phyloP scores from a whole-genome alignment of 2,329 filamentous ascomycete species.

The Apiospora sp. region DNA sequence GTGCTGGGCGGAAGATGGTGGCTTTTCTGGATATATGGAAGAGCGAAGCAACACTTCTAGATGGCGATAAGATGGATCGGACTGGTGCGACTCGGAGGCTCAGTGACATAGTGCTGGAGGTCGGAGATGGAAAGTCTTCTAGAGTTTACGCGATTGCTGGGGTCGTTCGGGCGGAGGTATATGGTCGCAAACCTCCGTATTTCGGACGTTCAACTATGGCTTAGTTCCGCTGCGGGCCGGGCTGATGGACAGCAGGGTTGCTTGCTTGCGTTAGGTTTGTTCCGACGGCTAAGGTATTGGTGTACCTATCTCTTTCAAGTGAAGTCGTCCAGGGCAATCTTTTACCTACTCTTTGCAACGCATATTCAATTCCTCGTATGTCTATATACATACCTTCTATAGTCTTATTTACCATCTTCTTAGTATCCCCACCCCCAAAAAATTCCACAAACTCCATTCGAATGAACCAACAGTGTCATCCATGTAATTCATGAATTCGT shows the following conservation, averaged over 20 bases:
- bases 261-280: background rate
- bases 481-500: background rate
- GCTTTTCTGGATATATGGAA: constrained; percentile 14
- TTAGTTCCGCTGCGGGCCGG: constrained; percentile 12
- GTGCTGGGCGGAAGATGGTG: constrained; percentile 33
- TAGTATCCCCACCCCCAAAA: too few relatives aligned
- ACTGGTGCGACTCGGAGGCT: constrained; percentile 5
- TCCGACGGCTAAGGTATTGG: background rate
- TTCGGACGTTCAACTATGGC: constrained; percentile 17
- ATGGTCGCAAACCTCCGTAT: constrained; percentile 19
- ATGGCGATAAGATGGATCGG: constrained; percentile 1
- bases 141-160: background rate
- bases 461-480: background rate
- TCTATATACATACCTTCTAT: background rate
- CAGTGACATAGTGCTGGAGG: constrained; percentile 6
- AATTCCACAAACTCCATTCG: too few relatives aligned
- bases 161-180: constrained; percentile 4
- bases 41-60: constrained; percentile 1
- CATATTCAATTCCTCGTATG: background rate
- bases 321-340: background rate
- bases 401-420: background rate
- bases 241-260: constrained; percentile 16
- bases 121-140: background rate
- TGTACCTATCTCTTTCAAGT: background rate
- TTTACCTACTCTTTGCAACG: background rate